Evolutionary conservation across 768 basidiomycete genomes (phyloP), one percentile per base, ranked within the genome.

Genomic region (Phaffia australis): DNA sequence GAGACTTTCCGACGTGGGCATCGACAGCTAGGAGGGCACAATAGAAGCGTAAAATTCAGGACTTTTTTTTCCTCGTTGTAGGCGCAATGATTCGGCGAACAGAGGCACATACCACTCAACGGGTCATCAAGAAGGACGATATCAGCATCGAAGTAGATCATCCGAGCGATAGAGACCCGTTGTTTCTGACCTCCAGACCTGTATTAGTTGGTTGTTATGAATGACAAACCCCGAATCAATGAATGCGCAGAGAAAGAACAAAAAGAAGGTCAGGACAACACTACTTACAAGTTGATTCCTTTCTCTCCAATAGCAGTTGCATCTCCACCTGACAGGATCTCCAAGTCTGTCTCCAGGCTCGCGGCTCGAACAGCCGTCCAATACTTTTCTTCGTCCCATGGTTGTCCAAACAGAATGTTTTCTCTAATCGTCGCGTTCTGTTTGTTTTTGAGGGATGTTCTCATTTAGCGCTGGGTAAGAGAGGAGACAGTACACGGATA

Each of bases 81-180:
- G 6, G 11, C 35, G 11, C 11, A 11, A 42, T 42, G 35, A 11
- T 42, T 42, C 11, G 11, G 35, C 35, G 35, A 42, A 42, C 6
- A 42, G 11, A 42, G 35, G 11, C 35, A 42, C 35, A 11, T 42
- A 42, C 35, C 35, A 42, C 35, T 42, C 11, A 42, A 42, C 5
- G 89, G 89, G 71, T 91, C 89, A 72, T 95, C 91, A 70, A 93
- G 87, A 21, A 91, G 85, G 72, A 89, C 85, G 68, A 95, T 85
- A 64, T 90, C 88, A 0, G 87, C 84, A 71, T 87, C 81, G 72
- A 84, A 88, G 77, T 95, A 95, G 64, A 92, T 85, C 0, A 88
- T 84, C 60, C 91, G 84, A 64, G 88, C 88, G 60, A 94, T 87
- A 72, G 88, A 90, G 68, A 93, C 75, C 32, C 88, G 83, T 72